A percentile compares a stretch with the other conserved stretches of the same genome.
phyloP scores from a whole-genome alignment of 805 yeast genomes.

The Candida hispaniensis region DNA sequence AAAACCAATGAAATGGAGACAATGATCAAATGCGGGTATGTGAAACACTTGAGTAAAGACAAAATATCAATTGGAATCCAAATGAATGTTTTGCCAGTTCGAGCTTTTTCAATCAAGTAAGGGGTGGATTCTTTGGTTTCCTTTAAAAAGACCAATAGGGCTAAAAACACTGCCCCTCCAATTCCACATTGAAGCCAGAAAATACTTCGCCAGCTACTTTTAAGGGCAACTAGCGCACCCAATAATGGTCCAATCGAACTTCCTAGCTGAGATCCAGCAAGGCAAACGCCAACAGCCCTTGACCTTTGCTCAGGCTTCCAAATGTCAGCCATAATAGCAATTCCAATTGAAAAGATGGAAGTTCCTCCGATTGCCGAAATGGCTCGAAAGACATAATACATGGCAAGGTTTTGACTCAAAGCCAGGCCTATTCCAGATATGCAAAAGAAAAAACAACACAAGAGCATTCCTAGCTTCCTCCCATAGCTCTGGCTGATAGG shows the following conservation, averaged over 20 bases:
- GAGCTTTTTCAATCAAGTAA: slow-evolving; percentile 1
- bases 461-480: slow-evolving; percentile 35
- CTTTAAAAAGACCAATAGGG: slow-evolving; percentile 37
- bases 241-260: slow-evolving; percentile 43
- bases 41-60: slow-evolving; percentile 2
- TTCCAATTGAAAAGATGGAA: slow-evolving; percentile 44
- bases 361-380: slow-evolving; percentile 44
- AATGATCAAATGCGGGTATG: slow-evolving; percentile 20
- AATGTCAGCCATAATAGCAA: slow-evolving; percentile 41
- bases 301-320: slow-evolving; percentile 43
- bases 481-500: slow-evolving; percentile 47
- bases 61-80: neutral
- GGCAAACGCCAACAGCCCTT: slow-evolving; percentile 38
- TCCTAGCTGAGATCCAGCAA: slow-evolving; percentile 44
- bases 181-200: slow-evolving; percentile 41
- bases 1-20: slow-evolving; percentile 33
- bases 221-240: slow-evolving; percentile 45
- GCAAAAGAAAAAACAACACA: slow-evolving; percentile 30
- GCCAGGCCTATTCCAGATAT: slow-evolving; percentile 33
- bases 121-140: slow-evolving; percentile 8
- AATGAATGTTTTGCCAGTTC: slow-evolving; percentile 4
- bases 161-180: slow-evolving; percentile 29
- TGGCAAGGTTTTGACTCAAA: slow-evolving; percentile 40
- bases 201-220: slow-evolving; percentile 42
- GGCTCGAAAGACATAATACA: slow-evolving; percentile 44